Percentiles rank a stretch among this genome's conserved stretches.
Conservation (phyloP, 176 grass and related monocot genomes). For the Typha latifolia region DNA sequence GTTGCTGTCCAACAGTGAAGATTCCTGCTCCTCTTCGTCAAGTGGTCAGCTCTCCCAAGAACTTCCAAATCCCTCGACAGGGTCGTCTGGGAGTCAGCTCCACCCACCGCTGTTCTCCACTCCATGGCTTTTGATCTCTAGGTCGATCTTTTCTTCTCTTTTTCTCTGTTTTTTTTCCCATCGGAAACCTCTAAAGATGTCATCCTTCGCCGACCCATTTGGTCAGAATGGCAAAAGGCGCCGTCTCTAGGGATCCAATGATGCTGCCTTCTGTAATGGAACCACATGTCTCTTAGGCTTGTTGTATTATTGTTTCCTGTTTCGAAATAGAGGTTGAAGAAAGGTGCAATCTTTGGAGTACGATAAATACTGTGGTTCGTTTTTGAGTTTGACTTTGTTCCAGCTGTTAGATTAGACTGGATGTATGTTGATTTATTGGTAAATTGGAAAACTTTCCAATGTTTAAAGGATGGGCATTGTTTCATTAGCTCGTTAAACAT, state of each 20-base stretch:
- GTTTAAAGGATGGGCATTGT: too few relatives aligned
- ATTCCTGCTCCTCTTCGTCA: conserved; percentile 38
- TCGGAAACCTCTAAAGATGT: neutral
- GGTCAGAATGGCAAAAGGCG: conserved; percentile 11
- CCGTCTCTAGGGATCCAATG: conserved; percentile 7
- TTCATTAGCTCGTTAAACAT: too few relatives aligned
- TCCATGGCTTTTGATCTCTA: conserved; percentile 14
- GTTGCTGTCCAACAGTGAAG: conserved; percentile 27
- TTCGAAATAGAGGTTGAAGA: neutral
- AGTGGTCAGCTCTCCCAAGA: conserved; percentile 11
- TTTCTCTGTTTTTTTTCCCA: neutral
- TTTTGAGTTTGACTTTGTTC: neutral
- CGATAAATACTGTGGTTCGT: neutral
- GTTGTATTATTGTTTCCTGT: neutral
- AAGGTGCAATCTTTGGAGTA: neutral
- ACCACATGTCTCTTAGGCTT: neutral
- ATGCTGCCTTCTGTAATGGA: neutral
- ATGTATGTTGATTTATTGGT: neutral
- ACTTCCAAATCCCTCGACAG: neutral
- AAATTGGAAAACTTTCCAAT: neutral
- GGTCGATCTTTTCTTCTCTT: conserved; percentile 12
- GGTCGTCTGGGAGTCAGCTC: neutral
- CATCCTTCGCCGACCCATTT: conserved; percentile 7
- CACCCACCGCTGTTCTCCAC: neutral
- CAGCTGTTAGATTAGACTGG: neutral